These are phyloP conservation scores for Alnus rubra DNA, from an alignment of 306 rosid species.

Conservation along the genomic window DNA sequence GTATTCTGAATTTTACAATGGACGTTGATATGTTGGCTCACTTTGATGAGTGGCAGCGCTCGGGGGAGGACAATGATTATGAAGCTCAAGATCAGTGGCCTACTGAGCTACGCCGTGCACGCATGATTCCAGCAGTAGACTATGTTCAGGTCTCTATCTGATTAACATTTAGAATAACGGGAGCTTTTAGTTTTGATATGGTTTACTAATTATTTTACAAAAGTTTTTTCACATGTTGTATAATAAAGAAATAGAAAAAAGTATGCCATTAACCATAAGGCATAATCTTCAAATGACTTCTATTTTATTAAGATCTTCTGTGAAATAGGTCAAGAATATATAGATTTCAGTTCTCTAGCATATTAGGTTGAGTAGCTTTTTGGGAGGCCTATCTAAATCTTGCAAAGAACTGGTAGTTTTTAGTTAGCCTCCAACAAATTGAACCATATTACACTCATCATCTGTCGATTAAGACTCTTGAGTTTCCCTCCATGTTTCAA, in stretches of 20 bases:
- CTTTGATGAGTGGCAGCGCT: slow-evolving; percentile 80
- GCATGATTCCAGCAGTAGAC: slow-evolving; percentile 63
- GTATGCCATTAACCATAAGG: background rate
- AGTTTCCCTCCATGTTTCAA: background rate
- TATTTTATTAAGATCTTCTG: background rate
- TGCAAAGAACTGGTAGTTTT: background rate
- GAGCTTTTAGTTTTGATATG: background rate
- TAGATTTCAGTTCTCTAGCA: background rate
- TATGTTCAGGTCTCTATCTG: slow-evolving; percentile 55
- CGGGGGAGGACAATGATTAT: slow-evolving; percentile 54
- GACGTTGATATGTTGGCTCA: slow-evolving; percentile 81
- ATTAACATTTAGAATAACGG: slow-evolving; percentile 8
- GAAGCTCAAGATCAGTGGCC: slow-evolving; percentile 93
- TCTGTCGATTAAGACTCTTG: background rate
- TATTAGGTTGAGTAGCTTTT: background rate
- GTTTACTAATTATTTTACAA: background rate
- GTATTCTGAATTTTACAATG: slow-evolving; percentile 77
- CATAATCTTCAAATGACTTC: background rate
- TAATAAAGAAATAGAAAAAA: background rate
- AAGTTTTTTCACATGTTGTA: background rate
- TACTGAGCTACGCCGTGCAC: slow-evolving; percentile 56
- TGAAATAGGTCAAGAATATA: background rate
- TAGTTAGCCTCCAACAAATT: slow-evolving; percentile 1
- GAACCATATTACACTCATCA: background rate
- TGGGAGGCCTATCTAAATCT: background rate